Base-by-base conservation (phyloP, 768 basidiomycete genomes). In the Trametes sanguinea region DNA sequence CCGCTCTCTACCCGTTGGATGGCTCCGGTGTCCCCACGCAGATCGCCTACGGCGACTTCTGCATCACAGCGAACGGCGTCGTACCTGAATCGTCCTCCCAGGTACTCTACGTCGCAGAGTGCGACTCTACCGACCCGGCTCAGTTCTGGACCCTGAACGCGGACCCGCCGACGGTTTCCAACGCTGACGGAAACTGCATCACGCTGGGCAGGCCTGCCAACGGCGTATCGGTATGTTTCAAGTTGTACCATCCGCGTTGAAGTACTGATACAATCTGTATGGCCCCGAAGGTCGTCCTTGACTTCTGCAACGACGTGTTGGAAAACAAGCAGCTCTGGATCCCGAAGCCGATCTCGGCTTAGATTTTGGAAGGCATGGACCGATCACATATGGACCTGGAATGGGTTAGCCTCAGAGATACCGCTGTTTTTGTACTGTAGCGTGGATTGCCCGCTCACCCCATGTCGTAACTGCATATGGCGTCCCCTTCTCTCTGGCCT, bases 181-280 rank as follows among this genome's bases (percentile, higher is more conserved):
- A 63, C 47, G 62, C 62, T 4, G 62, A 63, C 33, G 62, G 62
- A 16, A 63, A 63, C 52, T 63, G 62, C 53, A 51, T 58, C 17
- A 55, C 62, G 2, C 47, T 63, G 6, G 62, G 62, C 32, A 39
- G 62, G 39, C 27, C 62, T n/a, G 62, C 62, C 32, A 42, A 53
- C 27, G 47, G 42, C 16, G 62, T 63, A 1, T 3, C 40, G 13
- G 62, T 63, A 45, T 13, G 57, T 55, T 16, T 17, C 29, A 47
- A 29, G 0, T 17, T 27, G 45, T 6, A 27, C n/a, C 3, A 6
- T 17, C 7, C 27, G 22, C 27, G 13, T 30, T 3, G 1, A 3
- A 2, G 30, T 50, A 13, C 6, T 44, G 42, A 45, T n/a, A 14
- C 4, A 43, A 14, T 3, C n/a, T 2, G 2, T 3, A 22, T 29